phyloP scores from a whole-genome alignment of 495 filamentous ascomycete genomes.

The Neurospora sublineolata region DNA sequence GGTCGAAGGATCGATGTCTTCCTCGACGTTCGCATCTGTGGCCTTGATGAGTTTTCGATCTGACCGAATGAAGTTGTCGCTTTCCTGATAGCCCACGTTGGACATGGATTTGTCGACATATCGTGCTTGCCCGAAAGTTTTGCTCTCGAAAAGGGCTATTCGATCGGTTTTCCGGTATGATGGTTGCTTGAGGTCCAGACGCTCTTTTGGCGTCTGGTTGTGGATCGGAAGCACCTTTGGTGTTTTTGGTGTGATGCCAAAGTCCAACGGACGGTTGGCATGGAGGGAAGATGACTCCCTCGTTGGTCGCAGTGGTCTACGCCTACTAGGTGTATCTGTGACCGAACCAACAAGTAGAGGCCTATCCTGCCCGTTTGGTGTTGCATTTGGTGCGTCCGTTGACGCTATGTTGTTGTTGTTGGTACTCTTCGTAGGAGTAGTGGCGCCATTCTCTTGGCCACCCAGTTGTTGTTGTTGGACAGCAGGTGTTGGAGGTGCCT shows the following conservation, averaged over 20 bases:
- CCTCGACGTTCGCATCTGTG: constrained; percentile 65
- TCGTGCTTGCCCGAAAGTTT: constrained; percentile 40
- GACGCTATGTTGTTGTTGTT: not conserved
- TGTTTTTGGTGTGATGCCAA: constrained; percentile 26
- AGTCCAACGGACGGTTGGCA: constrained; percentile 31
- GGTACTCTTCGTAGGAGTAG: constrained; percentile 27
- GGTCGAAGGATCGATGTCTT: constrained; percentile 62
- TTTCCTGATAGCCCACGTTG: constrained; percentile 89
- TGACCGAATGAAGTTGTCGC: constrained; percentile 71
- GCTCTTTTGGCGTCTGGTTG: constrained; percentile 45
- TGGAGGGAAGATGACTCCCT: constrained; percentile 38
- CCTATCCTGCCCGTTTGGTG: constrained; percentile 19
- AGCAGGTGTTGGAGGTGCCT: constrained; percentile 32
- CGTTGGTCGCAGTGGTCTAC: constrained; percentile 34
- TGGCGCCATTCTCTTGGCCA: constrained; percentile 21
- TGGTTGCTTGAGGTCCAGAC: constrained; percentile 47
- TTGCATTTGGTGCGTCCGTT: constrained; percentile 8
- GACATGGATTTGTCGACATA: constrained; percentile 87
- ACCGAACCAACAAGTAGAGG: constrained; percentile 12
- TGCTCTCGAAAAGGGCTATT: constrained; percentile 44
- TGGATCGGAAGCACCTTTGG: constrained; percentile 42
- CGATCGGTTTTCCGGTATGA: constrained; percentile 47
- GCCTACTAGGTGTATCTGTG: constrained; percentile 31
- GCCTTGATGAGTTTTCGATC: constrained; percentile 65
- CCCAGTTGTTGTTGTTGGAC: constrained; percentile 10